Percentiles rank a stretch among this genome's conserved stretches.
phyloP scores from a whole-genome alignment of 2,329 filamentous ascomycete genomes.

The Xylaria sp. region DNA sequence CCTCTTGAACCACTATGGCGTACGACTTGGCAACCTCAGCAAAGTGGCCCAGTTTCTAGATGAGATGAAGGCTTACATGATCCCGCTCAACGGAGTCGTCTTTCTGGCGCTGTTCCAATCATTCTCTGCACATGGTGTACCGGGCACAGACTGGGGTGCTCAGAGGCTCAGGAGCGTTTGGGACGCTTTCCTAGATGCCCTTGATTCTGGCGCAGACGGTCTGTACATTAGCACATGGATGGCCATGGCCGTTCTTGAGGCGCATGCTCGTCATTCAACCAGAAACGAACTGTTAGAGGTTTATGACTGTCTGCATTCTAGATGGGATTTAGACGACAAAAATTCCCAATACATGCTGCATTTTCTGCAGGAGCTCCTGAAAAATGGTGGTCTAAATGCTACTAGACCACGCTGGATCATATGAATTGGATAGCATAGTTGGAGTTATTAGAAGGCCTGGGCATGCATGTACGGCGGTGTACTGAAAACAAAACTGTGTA shows the following conservation, averaged over 20 bases:
- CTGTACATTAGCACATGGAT: slow-evolving; percentile 70
- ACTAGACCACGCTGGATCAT: slow-evolving; percentile 19
- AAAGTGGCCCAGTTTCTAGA: slow-evolving; percentile 77
- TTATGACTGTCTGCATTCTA: slow-evolving; percentile 61
- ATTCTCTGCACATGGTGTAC: slow-evolving; percentile 78
- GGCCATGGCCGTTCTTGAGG: slow-evolving; percentile 68
- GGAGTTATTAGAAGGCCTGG: background rate
- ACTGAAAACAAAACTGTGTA: slow-evolving; percentile 21
- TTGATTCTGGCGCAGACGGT: slow-evolving; percentile 59
- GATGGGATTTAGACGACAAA: slow-evolving; percentile 59
- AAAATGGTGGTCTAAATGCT: slow-evolving; percentile 42
- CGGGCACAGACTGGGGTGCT: slow-evolving; percentile 76
- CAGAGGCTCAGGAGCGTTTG: slow-evolving; percentile 76
- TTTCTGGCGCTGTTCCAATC: slow-evolving; percentile 86
- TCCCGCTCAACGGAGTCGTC: slow-evolving; percentile 78
- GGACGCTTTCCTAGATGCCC: slow-evolving; percentile 68
- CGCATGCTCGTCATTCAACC: slow-evolving; percentile 71
- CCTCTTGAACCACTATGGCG: slow-evolving; percentile 79
- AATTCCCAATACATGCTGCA: slow-evolving; percentile 60
- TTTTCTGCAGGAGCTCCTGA: slow-evolving; percentile 57
- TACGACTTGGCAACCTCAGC: slow-evolving; percentile 75
- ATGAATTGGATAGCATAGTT: background rate
- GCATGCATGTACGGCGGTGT: slow-evolving; percentile 17
- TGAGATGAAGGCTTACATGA: slow-evolving; percentile 79
- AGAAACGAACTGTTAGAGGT: slow-evolving; percentile 63